Percentiles rank a stretch among this genome's conserved stretches.
phyloP scores from a whole-genome alignment of 169 alveolate species.

The Babesia caballi region DNA sequence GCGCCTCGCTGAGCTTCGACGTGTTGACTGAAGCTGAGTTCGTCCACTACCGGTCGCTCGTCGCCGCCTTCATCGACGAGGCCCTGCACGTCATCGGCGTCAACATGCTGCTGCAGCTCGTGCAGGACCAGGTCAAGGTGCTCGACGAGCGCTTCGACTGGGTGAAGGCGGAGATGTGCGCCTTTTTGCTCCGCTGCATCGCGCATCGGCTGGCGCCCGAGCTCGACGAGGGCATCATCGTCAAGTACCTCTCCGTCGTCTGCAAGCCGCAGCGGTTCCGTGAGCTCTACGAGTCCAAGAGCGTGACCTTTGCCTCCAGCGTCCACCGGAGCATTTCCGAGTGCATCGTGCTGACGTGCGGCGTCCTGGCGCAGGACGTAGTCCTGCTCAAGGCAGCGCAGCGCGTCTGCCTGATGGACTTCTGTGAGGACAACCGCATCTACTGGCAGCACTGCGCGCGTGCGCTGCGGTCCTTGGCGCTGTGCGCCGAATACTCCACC shows the following conservation, averaged over 20 bases:
- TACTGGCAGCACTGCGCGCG: conserved; percentile 13
- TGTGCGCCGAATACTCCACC: conserved; percentile 1
- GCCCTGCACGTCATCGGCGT: conserved; percentile 16
- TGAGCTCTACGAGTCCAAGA: neutral
- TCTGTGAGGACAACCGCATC: neutral
- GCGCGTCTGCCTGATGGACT: neutral
- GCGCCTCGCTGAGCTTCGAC: neutral
- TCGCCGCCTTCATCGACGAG: conserved; percentile 19
- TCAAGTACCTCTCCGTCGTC: conserved; percentile 1
- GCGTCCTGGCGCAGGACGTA: conserved; percentile 1
- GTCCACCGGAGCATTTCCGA: conserved; percentile 10
- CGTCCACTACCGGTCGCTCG: conserved; percentile 3
- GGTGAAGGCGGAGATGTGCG: conserved; percentile 12
- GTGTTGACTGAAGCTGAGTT: neutral
- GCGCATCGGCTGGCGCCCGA: conserved; percentile 23
- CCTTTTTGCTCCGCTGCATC: neutral
- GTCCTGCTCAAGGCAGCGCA: conserved; percentile 10
- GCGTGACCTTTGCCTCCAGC: neutral
- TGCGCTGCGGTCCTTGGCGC: neutral
- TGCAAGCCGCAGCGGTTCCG: neutral
- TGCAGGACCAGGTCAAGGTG: neutral
- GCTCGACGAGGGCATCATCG: neutral
- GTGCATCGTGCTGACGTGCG: conserved; percentile 14
- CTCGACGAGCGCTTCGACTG: conserved; percentile 1
- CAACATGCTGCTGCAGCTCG: neutral